Conservation (phyloP, 2,329 filamentous ascomycete genomes). For the Coniella lustricola region DNA sequence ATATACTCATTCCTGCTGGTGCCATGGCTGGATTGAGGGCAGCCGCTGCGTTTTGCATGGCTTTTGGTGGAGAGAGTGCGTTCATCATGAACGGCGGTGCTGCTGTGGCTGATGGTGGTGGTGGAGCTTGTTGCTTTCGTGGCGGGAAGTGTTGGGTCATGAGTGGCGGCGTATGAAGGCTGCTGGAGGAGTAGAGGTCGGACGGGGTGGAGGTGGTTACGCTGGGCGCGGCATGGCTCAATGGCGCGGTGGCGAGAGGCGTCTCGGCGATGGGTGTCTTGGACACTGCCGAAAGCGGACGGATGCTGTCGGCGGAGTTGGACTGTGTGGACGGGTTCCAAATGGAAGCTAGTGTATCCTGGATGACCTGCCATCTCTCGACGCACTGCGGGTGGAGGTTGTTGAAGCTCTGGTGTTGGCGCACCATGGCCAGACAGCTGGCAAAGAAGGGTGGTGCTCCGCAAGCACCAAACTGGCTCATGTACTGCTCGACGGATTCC, state of each 20-base stretch:
- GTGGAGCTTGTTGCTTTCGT: neutral
- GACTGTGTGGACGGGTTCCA: constrained; percentile 1
- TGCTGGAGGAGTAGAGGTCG: constrained; percentile 4
- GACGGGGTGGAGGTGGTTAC: constrained; percentile 2
- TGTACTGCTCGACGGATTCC: constrained; percentile 21
- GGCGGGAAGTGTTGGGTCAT: constrained; percentile 4
- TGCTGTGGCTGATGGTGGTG: too few relatives aligned
- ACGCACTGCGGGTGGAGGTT: constrained; percentile 15
- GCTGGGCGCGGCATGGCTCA: constrained; percentile 1
- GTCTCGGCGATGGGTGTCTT: constrained; percentile 1
- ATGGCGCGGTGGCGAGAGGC: neutral
- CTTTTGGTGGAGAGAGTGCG: constrained; percentile 5
- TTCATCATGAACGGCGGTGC: constrained; percentile 8
- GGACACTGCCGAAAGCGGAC: neutral
- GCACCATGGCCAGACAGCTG: constrained; percentile 19
- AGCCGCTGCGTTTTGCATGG: neutral
- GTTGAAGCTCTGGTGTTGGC: constrained; percentile 14
- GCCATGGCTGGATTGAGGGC: neutral
- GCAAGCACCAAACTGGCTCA: constrained; percentile 20
- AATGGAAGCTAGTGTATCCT: constrained; percentile 9
- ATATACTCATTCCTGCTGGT: constrained; percentile 1
- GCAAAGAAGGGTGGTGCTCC: constrained; percentile 22
- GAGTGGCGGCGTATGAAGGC: constrained; percentile 7
- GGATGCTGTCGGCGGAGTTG: constrained; percentile 3
- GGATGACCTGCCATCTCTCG: constrained; percentile 9